Conservation (phyloP, 1,284 basidiomycete genomes). For the Cryptococcus jaspeensis region DNA sequence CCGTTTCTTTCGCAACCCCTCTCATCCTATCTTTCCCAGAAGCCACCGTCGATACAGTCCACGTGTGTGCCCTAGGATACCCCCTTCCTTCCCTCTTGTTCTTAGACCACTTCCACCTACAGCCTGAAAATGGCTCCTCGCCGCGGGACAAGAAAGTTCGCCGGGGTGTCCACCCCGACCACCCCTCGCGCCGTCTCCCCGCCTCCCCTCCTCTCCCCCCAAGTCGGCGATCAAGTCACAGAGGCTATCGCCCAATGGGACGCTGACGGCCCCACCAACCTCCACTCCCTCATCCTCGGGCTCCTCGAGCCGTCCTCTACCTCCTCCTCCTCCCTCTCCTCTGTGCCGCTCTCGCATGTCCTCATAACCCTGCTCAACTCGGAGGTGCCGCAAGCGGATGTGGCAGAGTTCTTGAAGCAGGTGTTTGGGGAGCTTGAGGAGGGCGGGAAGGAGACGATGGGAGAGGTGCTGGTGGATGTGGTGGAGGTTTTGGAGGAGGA, state of each 20-base stretch:
- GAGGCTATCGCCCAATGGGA: constrained; percentile 15
- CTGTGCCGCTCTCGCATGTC: constrained; percentile 16
- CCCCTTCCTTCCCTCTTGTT: no score
- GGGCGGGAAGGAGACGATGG: constrained; percentile 11
- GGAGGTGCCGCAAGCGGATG: constrained; percentile 1
- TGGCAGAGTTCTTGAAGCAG: constrained; percentile 7
- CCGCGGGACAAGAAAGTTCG: background rate
- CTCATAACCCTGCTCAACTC: constrained; percentile 13
- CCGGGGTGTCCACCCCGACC: background rate
- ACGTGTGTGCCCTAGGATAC: no score
- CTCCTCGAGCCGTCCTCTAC: constrained; percentile 4
- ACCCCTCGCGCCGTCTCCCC: background rate
- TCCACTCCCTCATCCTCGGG: constrained; percentile 4
- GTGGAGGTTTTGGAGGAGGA: constrained; percentile 22
- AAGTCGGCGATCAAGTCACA: constrained; percentile 7
- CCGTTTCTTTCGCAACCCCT: no score
- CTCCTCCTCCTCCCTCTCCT: constrained; percentile 3
- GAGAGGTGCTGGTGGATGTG: constrained; percentile 30
- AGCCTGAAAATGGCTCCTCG: background rate
- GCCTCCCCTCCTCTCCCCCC: background rate
- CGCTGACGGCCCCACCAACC: constrained; percentile 1
- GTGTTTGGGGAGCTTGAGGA: constrained; percentile 15
- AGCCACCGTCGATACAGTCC: no score
- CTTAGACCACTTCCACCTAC: background rate
- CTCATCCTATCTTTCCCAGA: no score